phyloP scores from a whole-genome alignment of 495 filamentous ascomycete species.

The Chaetomium tenue region DNA sequence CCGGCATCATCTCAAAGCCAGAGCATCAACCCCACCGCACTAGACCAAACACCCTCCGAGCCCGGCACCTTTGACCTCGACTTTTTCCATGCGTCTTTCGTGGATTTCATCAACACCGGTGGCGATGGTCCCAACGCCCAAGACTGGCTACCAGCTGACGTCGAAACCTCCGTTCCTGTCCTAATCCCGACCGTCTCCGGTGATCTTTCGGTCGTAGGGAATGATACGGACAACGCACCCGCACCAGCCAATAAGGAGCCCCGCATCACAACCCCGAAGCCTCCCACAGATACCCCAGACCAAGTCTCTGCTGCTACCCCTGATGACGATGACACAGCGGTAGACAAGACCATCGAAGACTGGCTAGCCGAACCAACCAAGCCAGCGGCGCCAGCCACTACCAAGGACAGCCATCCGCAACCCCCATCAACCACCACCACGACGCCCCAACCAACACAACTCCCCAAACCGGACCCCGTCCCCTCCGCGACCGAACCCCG shows the following conservation, averaged over 20 bases:
- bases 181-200: not conserved
- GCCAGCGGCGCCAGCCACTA: not conserved
- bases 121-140: slow-evolving; percentile 10
- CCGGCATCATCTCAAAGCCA: slow-evolving; percentile 19
- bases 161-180: not conserved
- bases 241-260: not conserved
- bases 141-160: not conserved
- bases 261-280: not conserved
- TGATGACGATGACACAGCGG: slow-evolving; percentile 22
- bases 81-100: slow-evolving; percentile 26
- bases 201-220: not conserved
- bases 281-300: not conserved
- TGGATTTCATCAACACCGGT: slow-evolving; percentile 23
- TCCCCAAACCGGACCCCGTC: not conserved
- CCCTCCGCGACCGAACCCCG: not conserved
- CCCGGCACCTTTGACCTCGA: slow-evolving; percentile 24
- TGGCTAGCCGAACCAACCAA: slow-evolving; percentile 35
- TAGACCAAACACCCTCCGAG: slow-evolving; percentile 5
- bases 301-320: not conserved
- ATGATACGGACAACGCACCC: not conserved
- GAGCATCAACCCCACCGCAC: slow-evolving; percentile 1
- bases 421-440: too few species aligned
- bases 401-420: not conserved
- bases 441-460: slow-evolving; percentile 1
- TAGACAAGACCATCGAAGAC: slow-evolving; percentile 35